These are phyloP conservation scores for Alnus glutinosa DNA, from an alignment of 306 rosid species.

Conservation along the genomic window DNA sequence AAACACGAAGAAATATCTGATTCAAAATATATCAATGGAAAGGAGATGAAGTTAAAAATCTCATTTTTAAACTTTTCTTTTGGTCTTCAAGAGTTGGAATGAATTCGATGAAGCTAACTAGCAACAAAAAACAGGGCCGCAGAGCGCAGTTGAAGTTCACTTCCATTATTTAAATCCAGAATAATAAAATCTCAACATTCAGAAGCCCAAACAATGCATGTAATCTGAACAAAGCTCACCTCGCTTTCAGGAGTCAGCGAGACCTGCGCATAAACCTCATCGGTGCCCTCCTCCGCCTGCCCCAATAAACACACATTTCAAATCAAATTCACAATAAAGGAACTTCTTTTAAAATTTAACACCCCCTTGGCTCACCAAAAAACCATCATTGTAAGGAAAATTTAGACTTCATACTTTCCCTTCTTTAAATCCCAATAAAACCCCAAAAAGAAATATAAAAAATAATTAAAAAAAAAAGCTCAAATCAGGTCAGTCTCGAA, in stretches of 20 bases:
- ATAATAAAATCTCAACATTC: neutral
- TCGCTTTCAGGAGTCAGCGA: conserved; percentile 82
- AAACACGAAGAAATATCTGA: neutral
- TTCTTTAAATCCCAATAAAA: neutral
- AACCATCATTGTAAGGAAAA: neutral
- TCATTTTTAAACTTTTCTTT: neutral
- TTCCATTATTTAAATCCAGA: neutral
- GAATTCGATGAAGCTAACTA: conserved; percentile 22
- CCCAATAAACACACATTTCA: conserved; percentile 26
- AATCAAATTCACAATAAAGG: conserved; percentile 17
- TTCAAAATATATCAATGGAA: neutral
- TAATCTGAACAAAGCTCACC: conserved; percentile 49
- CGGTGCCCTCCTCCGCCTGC: conserved; percentile 96
- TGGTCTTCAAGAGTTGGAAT: conserved; percentile 5
- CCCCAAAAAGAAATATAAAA: neutral
- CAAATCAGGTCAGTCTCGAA: neutral
- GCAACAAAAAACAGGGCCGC: neutral
- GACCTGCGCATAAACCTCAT: conserved; percentile 90
- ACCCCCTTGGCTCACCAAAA: neutral
- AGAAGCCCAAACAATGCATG: conserved; percentile 21
- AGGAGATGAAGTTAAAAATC: neutral
- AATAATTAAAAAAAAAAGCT: neutral
- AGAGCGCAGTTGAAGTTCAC: neutral
- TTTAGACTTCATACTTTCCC: neutral
- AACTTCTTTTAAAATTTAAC: neutral